Base-by-base conservation (phyloP, 306 rosid species). In the Vigna hirtella region DNA sequence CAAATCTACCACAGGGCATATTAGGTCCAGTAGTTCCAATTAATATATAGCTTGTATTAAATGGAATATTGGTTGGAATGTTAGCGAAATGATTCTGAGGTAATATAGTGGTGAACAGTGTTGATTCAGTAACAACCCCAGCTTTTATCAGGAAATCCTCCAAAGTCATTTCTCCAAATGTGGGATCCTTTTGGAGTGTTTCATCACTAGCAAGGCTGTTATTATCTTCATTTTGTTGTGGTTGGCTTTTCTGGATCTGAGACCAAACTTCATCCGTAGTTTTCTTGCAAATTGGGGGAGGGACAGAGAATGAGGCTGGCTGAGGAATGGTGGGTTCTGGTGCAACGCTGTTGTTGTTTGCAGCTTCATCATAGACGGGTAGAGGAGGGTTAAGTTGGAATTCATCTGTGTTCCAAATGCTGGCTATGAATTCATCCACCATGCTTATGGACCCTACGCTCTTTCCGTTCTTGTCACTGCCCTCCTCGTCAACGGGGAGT, bases 81-180 rank as follows among this genome's bases (percentile, higher is more conserved):
- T 76, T 68, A 63, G 28, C 48, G 67, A 34, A 38, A 9, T 71
- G 82, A 57, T 45, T 72, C 57, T 26, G 67, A 52, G 65, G 24
- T n/a, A 68, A 47, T 65, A 68, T 72, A 56, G 68, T 30, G 16
- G 64, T 42, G 75, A 52, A 58, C 17, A 43, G 26, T 9, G 58
- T 55, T 20, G 90, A 80, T 71, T 68, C 84, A 45, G 83, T 84
- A 12, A 90, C 96, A 2, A 93, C 90, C 9, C 96, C 98, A 3
- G 94, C 96, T 85, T 86, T 90, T 2, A 90, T 68, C 3, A 93
- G 81, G 77, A 93, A 93, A 75, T 90, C 96, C 76, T 93, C 98
- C 52, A 93, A 68, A 7, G 94, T 90, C 73, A 90, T 86, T 49
- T 88, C 92, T 14, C 89, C 91, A 12, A 89, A 73, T 52, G 89